Conservation (phyloP, 495 filamentous ascomycete species). For the Immersiella caudata region DNA sequence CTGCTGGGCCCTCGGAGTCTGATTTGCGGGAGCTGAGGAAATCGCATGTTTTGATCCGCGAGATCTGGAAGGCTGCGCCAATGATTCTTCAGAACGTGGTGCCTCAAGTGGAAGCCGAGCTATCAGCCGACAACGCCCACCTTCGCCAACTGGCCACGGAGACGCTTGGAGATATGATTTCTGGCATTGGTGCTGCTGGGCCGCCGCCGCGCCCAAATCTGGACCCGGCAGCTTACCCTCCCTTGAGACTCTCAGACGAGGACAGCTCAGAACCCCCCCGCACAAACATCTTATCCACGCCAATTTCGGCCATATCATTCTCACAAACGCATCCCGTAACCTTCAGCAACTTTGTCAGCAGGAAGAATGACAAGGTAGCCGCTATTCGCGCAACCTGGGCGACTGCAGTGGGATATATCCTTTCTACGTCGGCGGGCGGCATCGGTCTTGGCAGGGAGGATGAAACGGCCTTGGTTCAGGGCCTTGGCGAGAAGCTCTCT, state of each 20-base stretch:
- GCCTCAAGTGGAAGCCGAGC: conserved; percentile 89
- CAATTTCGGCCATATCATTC: conserved; percentile 81
- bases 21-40: conserved; percentile 87
- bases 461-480: conserved; percentile 69
- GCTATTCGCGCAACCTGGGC: conserved; percentile 84
- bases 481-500: conserved; percentile 75
- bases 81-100: conserved; percentile 90
- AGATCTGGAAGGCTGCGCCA: conserved; percentile 92
- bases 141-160: conserved; percentile 86
- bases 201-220: conserved; percentile 71
- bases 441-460: conserved; percentile 79
- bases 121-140: conserved; percentile 85
- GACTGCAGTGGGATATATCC: conserved; percentile 78
- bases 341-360: conserved; percentile 79
- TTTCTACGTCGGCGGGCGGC: conserved; percentile 79
- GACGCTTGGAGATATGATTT: conserved; percentile 90
- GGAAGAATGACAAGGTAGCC: conserved; percentile 80
- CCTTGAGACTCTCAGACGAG: conserved; percentile 65
- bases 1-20: conserved; percentile 69
- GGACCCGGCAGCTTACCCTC: conserved; percentile 81
- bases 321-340: conserved; percentile 73
- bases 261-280: conserved; percentile 45
- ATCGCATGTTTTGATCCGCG: conserved; percentile 84
- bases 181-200: conserved; percentile 87
- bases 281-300: conserved; percentile 70